These are phyloP conservation scores for Colletotrichum acutatum DNA, from an alignment of 2,329 filamentous ascomycete genomes.

Conservation along the genomic window DNA sequence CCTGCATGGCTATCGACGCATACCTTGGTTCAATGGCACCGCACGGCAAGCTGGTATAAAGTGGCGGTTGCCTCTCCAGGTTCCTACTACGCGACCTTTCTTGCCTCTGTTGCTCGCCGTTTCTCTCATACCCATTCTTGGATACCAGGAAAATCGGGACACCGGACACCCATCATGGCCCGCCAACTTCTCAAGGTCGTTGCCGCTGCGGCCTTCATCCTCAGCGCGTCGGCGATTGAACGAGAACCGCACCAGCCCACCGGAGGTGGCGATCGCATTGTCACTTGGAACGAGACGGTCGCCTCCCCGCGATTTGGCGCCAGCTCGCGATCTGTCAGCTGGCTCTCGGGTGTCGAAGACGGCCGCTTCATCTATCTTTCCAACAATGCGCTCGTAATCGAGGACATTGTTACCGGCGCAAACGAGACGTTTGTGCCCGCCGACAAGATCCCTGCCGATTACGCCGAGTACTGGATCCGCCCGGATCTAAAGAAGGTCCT, in stretches of 20 bases:
- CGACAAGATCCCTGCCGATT: slow-evolving; percentile 65
- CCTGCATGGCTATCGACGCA: not conserved
- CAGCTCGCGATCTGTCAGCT: slow-evolving; percentile 60
- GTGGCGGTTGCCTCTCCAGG: not conserved
- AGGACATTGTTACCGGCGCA: slow-evolving; percentile 69
- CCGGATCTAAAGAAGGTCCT: slow-evolving; percentile 68
- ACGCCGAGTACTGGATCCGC: slow-evolving; percentile 70
- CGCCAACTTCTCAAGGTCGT: slow-evolving; percentile 24
- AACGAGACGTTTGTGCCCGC: slow-evolving; percentile 67
- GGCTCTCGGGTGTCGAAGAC: slow-evolving; percentile 69
- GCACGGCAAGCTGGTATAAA: not conserved
- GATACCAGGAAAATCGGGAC: not conserved
- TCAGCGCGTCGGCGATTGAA: slow-evolving; percentile 50
- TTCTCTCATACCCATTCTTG: not conserved
- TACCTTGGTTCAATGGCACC: not conserved
- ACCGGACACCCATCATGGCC: slow-evolving; percentile 18
- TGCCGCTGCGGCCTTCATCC: slow-evolving; percentile 24
- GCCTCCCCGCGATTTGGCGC: slow-evolving; percentile 56
- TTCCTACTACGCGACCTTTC: not conserved
- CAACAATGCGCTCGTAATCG: slow-evolving; percentile 66
- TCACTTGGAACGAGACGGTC: slow-evolving; percentile 71
- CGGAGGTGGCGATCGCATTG: slow-evolving; percentile 65
- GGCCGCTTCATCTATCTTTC: slow-evolving; percentile 68
- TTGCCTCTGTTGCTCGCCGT: not conserved
- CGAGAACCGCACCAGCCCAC: slow-evolving; percentile 65